These are phyloP conservation scores for Arthroderma uncinatum DNA, from an alignment of 2,329 filamentous ascomycete species.

Conservation along the genomic window DNA sequence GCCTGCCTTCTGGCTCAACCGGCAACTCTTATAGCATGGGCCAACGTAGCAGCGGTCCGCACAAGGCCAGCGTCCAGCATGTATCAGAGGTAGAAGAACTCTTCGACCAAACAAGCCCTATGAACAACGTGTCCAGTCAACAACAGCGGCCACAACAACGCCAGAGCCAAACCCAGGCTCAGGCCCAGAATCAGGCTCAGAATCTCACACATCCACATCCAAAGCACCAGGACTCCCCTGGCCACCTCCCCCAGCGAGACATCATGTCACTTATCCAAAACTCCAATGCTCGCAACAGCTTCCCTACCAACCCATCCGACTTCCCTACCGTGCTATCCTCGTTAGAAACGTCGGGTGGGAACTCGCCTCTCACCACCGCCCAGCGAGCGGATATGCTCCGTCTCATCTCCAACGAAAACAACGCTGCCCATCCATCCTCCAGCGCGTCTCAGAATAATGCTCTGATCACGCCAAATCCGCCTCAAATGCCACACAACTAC, in stretches of 20 bases:
- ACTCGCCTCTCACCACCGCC: constrained; percentile 32
- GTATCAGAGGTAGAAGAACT: constrained; percentile 34
- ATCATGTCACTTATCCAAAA: constrained; percentile 41
- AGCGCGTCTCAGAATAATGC: constrained; percentile 42
- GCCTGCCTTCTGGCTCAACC: constrained; percentile 26
- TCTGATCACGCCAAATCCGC: constrained; percentile 44
- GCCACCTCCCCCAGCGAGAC: constrained; percentile 28
- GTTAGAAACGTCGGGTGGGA: constrained; percentile 34
- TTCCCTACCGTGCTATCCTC: constrained; percentile 38
- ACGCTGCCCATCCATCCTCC: constrained; percentile 30
- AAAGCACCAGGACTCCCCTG: constrained; percentile 11
- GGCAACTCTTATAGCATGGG: constrained; percentile 22
- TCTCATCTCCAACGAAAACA: constrained; percentile 38
- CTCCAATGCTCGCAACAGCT: constrained; percentile 34
- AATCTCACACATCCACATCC: constrained; percentile 6
- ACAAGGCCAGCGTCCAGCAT: constrained; percentile 1
- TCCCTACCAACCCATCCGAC: constrained; percentile 30
- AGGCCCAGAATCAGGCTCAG: not conserved
- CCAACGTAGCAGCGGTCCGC: constrained; percentile 22
- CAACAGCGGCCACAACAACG: constrained; percentile 10
- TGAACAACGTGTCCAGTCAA: not conserved
- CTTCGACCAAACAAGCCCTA: constrained; percentile 31
- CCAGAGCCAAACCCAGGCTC: not conserved
- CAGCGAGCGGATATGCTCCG: constrained; percentile 40
- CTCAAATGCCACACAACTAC: constrained; percentile 43